Conservation (phyloP, 441 rosid genomes). For the Gossypium trilobum region DNA sequence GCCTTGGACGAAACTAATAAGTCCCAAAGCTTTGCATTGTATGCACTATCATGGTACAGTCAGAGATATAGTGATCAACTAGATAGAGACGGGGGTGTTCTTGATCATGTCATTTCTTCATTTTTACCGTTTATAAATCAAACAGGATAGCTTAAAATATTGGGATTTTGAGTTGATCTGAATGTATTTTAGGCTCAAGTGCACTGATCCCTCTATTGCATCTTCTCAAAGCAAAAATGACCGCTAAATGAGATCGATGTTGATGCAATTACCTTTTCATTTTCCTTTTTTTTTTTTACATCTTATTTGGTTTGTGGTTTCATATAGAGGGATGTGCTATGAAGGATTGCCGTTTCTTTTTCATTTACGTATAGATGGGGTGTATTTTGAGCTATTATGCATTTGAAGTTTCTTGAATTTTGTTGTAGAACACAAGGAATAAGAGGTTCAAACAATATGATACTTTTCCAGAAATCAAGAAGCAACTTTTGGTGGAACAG, state of each 20-base stretch:
- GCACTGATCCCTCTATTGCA: neutral
- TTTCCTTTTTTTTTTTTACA: neutral
- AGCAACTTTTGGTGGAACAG: conserved; percentile 23
- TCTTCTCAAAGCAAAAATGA: neutral
- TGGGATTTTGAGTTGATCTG: neutral
- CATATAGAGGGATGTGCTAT: neutral
- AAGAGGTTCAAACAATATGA: neutral
- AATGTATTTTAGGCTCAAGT: neutral
- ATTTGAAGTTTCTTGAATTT: neutral
- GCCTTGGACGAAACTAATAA: neutral
- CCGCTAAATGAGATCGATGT: neutral
- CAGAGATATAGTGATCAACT: neutral
- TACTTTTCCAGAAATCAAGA: conserved; percentile 26
- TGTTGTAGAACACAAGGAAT: conserved; percentile 12
- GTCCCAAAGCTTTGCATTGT: neutral
- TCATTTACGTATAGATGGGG: neutral
- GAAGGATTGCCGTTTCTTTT: neutral
- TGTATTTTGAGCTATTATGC: neutral
- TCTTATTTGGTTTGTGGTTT: neutral
- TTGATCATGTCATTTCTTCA: too few species aligned
- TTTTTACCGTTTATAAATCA: neutral
- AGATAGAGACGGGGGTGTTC: neutral
- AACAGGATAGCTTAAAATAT: neutral
- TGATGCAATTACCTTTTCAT: neutral
- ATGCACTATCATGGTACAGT: neutral